Base-by-base conservation (phyloP, 1,139 yeast genomes). In the Diutina scorzettiae region DNA sequence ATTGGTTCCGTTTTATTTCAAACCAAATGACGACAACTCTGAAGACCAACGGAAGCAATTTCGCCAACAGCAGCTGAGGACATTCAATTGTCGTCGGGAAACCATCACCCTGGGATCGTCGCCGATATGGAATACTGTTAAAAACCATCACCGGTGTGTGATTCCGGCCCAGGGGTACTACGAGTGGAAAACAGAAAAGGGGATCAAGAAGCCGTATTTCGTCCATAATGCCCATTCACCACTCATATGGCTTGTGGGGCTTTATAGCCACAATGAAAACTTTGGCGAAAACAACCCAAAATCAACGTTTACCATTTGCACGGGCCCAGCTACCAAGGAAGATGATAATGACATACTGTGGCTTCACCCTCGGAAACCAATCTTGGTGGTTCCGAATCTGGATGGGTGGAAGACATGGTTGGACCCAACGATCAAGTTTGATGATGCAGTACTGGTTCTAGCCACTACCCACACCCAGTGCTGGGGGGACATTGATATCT, bases 121-220 rank as follows among this genome's bases (percentile, higher is more conserved):
- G 27, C 16, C 25, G 17, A 57, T 76, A 25, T 81, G 89, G 87
- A 64, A 60, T 21, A 51, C 71, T 11, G 56, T 63, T 7, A 55
- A 66, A 25, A 58, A 60, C 16, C 52, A 57, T 16, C 48, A 51
- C 5, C 56, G 85, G 33, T 87, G 96, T 54, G 78, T 80, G 1
- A 74, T 86, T 0, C 89, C 95, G 0, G 71, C 83, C 34, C 74
- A 75, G 51, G 96, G 96, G 0, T 89, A 87, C 57, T 87, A 74
- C 54, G 97, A 87, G 57, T 87, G 96, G 96, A 58, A 53, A 25
- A n/a, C 30, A 17, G 41, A 37, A 11, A 45, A 52, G 16, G 54
- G 53, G 2, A 64, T 63, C 17, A 78, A 73, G 49, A 56, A 57
- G 0, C 96, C 96, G 0, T 76, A 81, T 55, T 87, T 65, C 54